Evolutionary conservation across 2,329 filamentous ascomycete species (phyloP).

Genomic region (Helotiales sp.): DNA sequence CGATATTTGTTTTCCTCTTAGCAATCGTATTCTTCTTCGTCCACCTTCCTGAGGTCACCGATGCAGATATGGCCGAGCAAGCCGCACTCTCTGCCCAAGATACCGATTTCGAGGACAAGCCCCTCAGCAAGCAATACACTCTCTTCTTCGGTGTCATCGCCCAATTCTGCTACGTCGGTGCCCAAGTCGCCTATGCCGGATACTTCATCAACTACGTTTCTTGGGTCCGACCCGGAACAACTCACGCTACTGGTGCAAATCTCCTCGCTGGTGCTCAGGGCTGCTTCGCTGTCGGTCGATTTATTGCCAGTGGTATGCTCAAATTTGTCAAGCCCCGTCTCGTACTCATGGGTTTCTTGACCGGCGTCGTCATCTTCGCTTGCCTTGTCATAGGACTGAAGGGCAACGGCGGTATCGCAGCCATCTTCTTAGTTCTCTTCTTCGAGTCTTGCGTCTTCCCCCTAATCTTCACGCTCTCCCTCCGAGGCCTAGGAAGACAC

Average conservation of each 20-base stretch:
- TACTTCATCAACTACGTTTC: conserved; percentile 66
- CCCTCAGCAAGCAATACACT: conserved; percentile 48
- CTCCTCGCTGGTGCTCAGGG: conserved; percentile 75
- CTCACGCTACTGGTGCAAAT: conserved; percentile 60
- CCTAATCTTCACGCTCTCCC: conserved; percentile 78
- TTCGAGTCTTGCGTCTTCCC: conserved; percentile 85
- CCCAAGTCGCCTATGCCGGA: conserved; percentile 42
- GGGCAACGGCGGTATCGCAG: conserved; percentile 58
- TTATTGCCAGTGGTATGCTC: conserved; percentile 68
- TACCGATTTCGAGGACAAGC: conserved; percentile 34
- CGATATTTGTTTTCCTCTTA: conserved; percentile 72
- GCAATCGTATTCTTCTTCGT: conserved; percentile 71
- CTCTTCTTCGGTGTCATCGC: conserved; percentile 74
- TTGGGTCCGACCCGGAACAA: conserved; percentile 47
- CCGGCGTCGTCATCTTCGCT: conserved; percentile 64
- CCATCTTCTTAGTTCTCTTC: conserved; percentile 71
- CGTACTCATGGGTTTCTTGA: conserved; percentile 63
- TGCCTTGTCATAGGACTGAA: conserved; percentile 46
- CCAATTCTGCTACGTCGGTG: conserved; percentile 79
- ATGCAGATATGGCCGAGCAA: conserved; percentile 59
- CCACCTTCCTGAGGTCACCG: conserved; percentile 60
- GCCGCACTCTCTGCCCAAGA: conserved; percentile 26
- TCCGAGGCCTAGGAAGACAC: conserved; percentile 77
- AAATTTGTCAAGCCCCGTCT: conserved; percentile 67
- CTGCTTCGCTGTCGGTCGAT: conserved; percentile 75